Conservation (phyloP, 2,329 filamentous ascomycete species). For the Clarireedia paspali region DNA sequence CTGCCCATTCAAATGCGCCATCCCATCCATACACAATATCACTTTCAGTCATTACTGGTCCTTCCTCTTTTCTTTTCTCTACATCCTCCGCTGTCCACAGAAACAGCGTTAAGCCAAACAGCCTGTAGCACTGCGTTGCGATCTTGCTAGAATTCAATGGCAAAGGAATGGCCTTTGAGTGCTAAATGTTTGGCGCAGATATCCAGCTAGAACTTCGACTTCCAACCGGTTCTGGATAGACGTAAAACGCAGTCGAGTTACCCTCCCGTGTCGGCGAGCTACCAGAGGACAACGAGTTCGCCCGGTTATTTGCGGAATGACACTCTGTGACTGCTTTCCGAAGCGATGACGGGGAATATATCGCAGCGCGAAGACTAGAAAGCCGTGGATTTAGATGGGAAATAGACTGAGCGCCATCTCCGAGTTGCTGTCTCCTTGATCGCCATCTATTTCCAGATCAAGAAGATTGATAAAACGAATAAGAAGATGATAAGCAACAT, state of each 20-base stretch:
- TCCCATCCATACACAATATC: conserved; percentile 6
- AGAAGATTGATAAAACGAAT: conserved; percentile 1
- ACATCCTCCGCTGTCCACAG: not conserved
- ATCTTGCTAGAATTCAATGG: not conserved
- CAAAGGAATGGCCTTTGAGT: not conserved
- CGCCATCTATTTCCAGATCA: not conserved
- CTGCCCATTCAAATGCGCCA: conserved; percentile 3
- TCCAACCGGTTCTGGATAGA: not conserved
- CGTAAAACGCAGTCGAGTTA: not conserved
- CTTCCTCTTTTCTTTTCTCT: not conserved
- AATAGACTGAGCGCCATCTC: not conserved
- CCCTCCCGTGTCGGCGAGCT: not conserved
- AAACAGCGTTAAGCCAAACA: not conserved
- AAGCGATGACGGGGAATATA: not conserved
- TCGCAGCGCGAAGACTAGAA: not conserved
- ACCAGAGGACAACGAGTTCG: not conserved
- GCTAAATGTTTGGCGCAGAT: not conserved
- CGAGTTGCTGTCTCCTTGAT: no score
- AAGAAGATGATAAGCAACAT: not conserved
- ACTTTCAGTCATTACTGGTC: not conserved
- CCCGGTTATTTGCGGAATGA: not conserved
- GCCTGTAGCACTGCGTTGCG: not conserved
- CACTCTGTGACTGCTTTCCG: not conserved
- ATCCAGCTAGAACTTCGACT: conserved; percentile 2
- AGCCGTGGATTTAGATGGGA: conserved; percentile 1